A percentile compares a stretch with the other conserved stretches of the same genome.
These are phyloP conservation scores for Paralagenidium karlingii DNA, from an alignment of 352 stramenopile genomes.

Conservation along the genomic window DNA sequence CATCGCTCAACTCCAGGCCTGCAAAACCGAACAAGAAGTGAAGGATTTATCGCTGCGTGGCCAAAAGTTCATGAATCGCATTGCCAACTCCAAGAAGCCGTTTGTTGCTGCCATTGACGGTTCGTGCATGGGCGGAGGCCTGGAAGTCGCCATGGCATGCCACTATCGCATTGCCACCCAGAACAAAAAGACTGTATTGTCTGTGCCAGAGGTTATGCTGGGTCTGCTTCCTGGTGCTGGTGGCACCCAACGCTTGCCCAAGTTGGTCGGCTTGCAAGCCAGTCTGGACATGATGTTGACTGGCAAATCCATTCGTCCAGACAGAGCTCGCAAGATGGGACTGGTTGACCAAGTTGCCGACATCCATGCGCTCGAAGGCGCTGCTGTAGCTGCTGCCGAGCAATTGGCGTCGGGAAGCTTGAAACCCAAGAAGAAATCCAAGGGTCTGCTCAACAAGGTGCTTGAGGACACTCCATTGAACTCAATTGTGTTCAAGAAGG, in stretches of 20 bases:
- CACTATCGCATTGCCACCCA: conserved; percentile 96
- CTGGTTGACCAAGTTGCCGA: conserved; percentile 94
- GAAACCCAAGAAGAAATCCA: conserved; percentile 86
- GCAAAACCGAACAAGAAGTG: conserved; percentile 87
- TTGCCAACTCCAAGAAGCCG: conserved; percentile 87
- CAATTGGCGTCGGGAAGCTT: conserved; percentile 85
- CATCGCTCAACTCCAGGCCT: conserved; percentile 91
- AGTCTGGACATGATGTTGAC: conserved; percentile 97
- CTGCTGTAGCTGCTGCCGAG: conserved; percentile 83
- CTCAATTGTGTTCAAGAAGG: conserved; percentile 91
- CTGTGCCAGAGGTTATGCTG: conserved; percentile 95
- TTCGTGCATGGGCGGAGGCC: conserved; percentile 91
- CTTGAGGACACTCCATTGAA: conserved; percentile 93
- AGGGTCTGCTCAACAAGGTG: conserved; percentile 77
- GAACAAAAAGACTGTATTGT: conserved; percentile 92
- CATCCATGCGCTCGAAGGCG: conserved; percentile 79
- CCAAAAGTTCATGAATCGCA: conserved; percentile 88
- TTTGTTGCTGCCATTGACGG: conserved; percentile 96
- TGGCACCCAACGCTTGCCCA: conserved; percentile 94
- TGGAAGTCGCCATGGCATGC: conserved; percentile 96
- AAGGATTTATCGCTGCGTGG: conserved; percentile 83
- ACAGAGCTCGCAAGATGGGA: conserved; percentile 96
- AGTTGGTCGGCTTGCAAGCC: conserved; percentile 86
- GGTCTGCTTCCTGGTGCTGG: conserved; percentile 95
- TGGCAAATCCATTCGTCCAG: conserved; percentile 91